phyloP scores from a whole-genome alignment of 2,329 filamentous ascomycete species.

The Pestalotiopsis sp. region DNA sequence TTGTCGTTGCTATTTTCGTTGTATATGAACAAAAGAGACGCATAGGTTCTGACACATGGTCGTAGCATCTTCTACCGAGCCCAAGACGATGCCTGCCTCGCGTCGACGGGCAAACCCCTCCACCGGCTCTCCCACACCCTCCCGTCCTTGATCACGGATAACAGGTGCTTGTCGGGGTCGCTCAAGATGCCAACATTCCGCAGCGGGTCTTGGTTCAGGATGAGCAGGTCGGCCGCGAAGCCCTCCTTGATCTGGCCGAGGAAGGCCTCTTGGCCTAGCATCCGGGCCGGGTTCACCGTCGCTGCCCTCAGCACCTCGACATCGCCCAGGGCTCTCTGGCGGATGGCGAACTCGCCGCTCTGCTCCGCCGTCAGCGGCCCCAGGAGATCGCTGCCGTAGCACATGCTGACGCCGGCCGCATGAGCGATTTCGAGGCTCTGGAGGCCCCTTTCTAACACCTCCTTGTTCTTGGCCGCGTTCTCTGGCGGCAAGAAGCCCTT shows the following conservation, averaged over 20 bases:
- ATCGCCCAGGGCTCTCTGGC: conserved; percentile 25
- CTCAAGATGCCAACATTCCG: conserved; percentile 57
- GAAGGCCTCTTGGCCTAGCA: conserved; percentile 46
- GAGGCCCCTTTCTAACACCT: conserved; percentile 3
- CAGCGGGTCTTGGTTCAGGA: conserved; percentile 55
- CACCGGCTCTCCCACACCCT: conserved; percentile 35
- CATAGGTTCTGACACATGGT: neutral
- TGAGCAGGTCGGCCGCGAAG: conserved; percentile 54
- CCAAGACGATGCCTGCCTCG: neutral
- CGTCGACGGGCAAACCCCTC: conserved; percentile 5
- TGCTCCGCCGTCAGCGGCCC: conserved; percentile 34
- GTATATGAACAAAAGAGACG: neutral
- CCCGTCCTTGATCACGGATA: conserved; percentile 59
- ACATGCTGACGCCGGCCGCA: conserved; percentile 11
- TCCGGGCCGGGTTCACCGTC: conserved; percentile 50
- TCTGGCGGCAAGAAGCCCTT: conserved; percentile 40
- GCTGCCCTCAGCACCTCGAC: conserved; percentile 30
- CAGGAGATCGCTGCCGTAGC: conserved; percentile 28
- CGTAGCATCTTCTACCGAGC: neutral
- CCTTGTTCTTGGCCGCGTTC: conserved; percentile 19
- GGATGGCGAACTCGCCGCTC: conserved; percentile 34
- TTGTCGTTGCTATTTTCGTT: no score
- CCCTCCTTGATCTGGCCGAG: conserved; percentile 54
- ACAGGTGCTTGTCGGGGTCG: conserved; percentile 45
- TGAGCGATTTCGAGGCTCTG: neutral